phyloP scores from a whole-genome alignment of 2,329 filamentous ascomycete species.

The Dryadomyces sulphureus region DNA sequence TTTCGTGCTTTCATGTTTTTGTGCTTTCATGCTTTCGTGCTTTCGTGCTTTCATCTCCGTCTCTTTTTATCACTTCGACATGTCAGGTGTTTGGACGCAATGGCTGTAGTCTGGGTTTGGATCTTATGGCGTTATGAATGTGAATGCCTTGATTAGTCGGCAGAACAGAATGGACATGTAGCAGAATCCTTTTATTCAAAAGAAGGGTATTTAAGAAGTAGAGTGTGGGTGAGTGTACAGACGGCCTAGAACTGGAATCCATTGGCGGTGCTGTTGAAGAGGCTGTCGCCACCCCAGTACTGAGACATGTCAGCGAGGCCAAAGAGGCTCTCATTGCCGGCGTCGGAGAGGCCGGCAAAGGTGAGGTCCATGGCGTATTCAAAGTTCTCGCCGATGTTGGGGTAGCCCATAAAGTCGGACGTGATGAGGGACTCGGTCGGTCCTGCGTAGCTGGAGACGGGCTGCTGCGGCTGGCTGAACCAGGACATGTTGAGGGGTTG shows the following conservation, averaged over 20 bases:
- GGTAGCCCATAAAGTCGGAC: conserved; percentile 20
- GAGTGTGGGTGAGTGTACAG: too few relatives aligned
- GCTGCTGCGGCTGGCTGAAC: neutral
- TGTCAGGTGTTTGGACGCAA: too few relatives aligned
- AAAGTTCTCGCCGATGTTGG: conserved; percentile 23
- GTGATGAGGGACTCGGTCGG: conserved; percentile 4
- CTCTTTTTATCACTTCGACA: too few relatives aligned
- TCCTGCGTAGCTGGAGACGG: neutral
- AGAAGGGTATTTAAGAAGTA: too few relatives aligned
- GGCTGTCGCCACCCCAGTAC: conserved; percentile 8
- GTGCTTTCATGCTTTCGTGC: neutral
- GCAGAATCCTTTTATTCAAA: too few relatives aligned
- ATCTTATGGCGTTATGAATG: too few relatives aligned
- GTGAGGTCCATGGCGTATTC: conserved; percentile 29
- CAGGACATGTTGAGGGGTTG: neutral
- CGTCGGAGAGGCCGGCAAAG: conserved; percentile 16
- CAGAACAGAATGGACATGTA: too few relatives aligned
- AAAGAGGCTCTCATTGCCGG: conserved; percentile 3
- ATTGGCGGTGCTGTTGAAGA: conserved; percentile 12
- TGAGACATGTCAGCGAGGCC: conserved; percentile 18
- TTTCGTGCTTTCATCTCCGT: neutral
- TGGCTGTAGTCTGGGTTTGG: too few relatives aligned
- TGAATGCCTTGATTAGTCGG: too few relatives aligned
- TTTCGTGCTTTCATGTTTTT: neutral
- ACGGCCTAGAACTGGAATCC: conserved; percentile 4